Evolutionary conservation across 768 basidiomycete genomes (phyloP).

Genomic region (Trametes sanguinea): DNA sequence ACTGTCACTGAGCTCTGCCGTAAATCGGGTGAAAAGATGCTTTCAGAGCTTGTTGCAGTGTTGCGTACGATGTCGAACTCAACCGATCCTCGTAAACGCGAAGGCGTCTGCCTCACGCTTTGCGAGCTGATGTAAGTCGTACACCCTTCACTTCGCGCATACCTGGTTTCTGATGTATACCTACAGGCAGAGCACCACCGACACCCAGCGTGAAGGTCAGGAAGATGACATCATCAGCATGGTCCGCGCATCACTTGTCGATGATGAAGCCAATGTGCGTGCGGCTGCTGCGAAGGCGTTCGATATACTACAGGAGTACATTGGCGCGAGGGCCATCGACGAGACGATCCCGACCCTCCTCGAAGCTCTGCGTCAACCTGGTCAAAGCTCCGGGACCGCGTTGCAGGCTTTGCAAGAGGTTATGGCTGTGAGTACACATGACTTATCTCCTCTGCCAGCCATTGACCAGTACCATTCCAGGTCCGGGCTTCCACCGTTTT

Average conservation of each 20-base stretch:
- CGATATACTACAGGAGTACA: slow-evolving; percentile 88
- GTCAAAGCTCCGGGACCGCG: slow-evolving; percentile 93
- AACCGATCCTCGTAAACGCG: slow-evolving; percentile 61
- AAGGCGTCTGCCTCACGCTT: slow-evolving; percentile 87
- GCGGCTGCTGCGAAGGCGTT: slow-evolving; percentile 87
- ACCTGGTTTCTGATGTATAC: slow-evolving; percentile 8
- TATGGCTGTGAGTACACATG: slow-evolving; percentile 67
- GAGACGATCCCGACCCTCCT: slow-evolving; percentile 94
- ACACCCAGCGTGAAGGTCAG: slow-evolving; percentile 81
- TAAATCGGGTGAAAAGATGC: slow-evolving; percentile 91
- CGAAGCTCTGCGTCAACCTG: slow-evolving; percentile 91
- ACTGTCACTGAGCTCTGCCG: slow-evolving; percentile 88
- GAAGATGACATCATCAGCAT: slow-evolving; percentile 87
- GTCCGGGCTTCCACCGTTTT: slow-evolving; percentile 94
- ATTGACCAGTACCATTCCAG: slow-evolving; percentile 39
- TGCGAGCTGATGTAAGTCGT: slow-evolving; percentile 80
- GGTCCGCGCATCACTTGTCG: slow-evolving; percentile 83
- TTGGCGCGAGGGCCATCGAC: slow-evolving; percentile 91
- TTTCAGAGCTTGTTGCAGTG: slow-evolving; percentile 81
- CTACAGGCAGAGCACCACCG: slow-evolving; percentile 77
- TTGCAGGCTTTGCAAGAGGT: slow-evolving; percentile 92
- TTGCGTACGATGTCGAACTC: slow-evolving; percentile 68
- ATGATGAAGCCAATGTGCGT: slow-evolving; percentile 83
- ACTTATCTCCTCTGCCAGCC: background rate
- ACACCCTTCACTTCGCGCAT: background rate